Conservation (phyloP, 2,329 filamentous ascomycete species). For the Fusarium sp. region DNA sequence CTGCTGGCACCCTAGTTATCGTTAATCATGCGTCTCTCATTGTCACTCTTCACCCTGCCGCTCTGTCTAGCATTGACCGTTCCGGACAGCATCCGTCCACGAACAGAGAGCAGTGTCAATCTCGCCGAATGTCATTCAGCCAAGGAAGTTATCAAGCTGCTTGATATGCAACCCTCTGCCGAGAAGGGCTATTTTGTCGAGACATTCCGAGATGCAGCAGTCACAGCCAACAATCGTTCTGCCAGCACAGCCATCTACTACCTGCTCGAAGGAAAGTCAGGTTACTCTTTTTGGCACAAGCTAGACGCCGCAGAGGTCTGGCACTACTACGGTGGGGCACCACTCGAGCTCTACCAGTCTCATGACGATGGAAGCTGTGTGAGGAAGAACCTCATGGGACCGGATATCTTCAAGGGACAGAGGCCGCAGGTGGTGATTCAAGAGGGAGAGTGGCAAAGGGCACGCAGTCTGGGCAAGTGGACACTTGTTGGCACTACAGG, state of each 20-base stretch:
- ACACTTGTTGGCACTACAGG: constrained; percentile 31
- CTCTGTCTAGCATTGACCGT: constrained; percentile 4
- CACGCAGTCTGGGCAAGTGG: constrained; percentile 11
- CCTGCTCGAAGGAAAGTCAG: constrained; percentile 56
- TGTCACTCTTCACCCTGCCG: constrained; percentile 1
- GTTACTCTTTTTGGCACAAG: constrained; percentile 61
- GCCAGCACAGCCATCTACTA: constrained; percentile 64
- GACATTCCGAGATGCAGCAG: constrained; percentile 55
- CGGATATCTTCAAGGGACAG: constrained; percentile 6
- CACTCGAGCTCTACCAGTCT: constrained; percentile 57
- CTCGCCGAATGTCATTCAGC: constrained; percentile 40
- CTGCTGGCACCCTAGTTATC: background rate
- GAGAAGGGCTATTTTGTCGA: constrained; percentile 62
- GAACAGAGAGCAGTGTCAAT: background rate
- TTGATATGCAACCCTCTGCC: constrained; percentile 55
- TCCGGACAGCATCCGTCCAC: background rate
- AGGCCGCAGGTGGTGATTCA: constrained; percentile 22
- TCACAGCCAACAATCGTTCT: constrained; percentile 48
- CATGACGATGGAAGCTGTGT: constrained; percentile 51
- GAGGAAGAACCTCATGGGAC: constrained; percentile 14
- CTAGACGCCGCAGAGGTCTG: constrained; percentile 60
- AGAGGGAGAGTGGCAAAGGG: constrained; percentile 20
- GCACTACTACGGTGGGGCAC: constrained; percentile 65
- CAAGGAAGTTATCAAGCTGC: constrained; percentile 54
- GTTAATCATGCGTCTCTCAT: background rate